phyloP scores from a whole-genome alignment of 495 filamentous ascomycete species.

The Annulohypoxylon moriforme region DNA sequence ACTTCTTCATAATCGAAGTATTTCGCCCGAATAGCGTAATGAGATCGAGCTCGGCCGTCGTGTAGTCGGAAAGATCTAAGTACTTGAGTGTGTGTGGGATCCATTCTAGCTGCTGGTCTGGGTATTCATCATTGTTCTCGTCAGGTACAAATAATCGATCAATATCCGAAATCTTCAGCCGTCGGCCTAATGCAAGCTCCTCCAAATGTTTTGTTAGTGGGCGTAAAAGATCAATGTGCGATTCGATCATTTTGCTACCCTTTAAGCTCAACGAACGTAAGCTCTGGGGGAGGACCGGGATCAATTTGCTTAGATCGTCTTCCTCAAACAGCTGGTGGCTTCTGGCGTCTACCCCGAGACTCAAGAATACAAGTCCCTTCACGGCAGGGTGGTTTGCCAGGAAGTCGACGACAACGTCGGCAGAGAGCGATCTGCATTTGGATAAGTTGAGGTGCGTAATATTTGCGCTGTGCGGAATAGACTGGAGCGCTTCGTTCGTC shows the following conservation, averaged over 20 bases:
- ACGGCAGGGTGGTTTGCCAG: slow-evolving; percentile 78
- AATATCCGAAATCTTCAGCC: slow-evolving; percentile 73
- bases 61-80: slow-evolving; percentile 75
- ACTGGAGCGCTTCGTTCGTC: slow-evolving; percentile 75
- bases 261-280: slow-evolving; percentile 82
- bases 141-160: slow-evolving; percentile 66
- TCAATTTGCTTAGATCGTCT: slow-evolving; percentile 71
- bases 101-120: slow-evolving; percentile 58
- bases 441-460: slow-evolving; percentile 85
- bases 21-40: slow-evolving; percentile 68
- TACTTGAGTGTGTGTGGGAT: slow-evolving; percentile 76
- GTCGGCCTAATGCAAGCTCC: slow-evolving; percentile 79
- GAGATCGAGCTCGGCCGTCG: slow-evolving; percentile 68
- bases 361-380: slow-evolving; percentile 75
- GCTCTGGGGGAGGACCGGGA: slow-evolving; percentile 74
- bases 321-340: slow-evolving; percentile 77
- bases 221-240: slow-evolving; percentile 72
- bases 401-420: slow-evolving; percentile 75
- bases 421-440: slow-evolving; percentile 78
- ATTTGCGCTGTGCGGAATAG: slow-evolving; percentile 75
- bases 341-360: slow-evolving; percentile 77
- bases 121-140: slow-evolving; percentile 48
- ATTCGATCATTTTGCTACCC: slow-evolving; percentile 74
- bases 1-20: slow-evolving; percentile 69
- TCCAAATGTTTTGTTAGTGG: slow-evolving; percentile 83